These are phyloP conservation scores for Mycena venus DNA, from an alignment of 768 basidiomycete species.

Conservation along the genomic window DNA sequence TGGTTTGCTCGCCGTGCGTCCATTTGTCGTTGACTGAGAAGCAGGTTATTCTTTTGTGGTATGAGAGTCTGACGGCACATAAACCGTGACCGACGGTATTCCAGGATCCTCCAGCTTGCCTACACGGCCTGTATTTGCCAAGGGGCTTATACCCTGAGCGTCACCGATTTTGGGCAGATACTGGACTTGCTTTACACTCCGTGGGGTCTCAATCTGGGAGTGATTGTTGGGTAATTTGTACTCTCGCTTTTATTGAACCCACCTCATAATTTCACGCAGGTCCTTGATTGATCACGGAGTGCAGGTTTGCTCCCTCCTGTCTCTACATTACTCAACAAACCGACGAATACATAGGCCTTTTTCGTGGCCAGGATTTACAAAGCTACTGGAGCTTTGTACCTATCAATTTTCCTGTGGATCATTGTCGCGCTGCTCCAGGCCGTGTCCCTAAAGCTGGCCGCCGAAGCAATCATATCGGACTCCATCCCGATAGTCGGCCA, in stretches of 20 bases:
- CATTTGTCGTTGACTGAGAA: neutral
- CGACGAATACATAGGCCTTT: conserved; percentile 15
- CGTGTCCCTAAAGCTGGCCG: conserved; percentile 9
- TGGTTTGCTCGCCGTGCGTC: neutral
- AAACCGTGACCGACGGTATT: neutral
- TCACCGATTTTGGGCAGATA: conserved; percentile 27
- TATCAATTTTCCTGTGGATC: conserved; percentile 22
- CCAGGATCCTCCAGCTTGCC: conserved; percentile 12
- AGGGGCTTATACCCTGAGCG: conserved; percentile 25
- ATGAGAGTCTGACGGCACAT: neutral
- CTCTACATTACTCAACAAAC: neutral
- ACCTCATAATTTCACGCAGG: neutral
- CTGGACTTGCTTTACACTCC: conserved; percentile 25
- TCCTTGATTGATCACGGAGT: conserved; percentile 22
- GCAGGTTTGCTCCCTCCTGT: neutral
- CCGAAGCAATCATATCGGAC: conserved; percentile 2
- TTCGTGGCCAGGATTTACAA: conserved; percentile 28
- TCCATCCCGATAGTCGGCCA: conserved; percentile 11
- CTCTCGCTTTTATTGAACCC: neutral
- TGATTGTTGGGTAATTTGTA: conserved; percentile 17
- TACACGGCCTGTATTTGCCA: conserved; percentile 29
- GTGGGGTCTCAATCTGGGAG: conserved; percentile 21
- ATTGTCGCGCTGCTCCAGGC: conserved; percentile 19
- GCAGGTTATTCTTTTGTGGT: conserved; percentile 29
- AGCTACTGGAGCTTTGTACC: conserved; percentile 6